Conservation (phyloP, 208 protist species). For the Crithidia brevicula region DNA sequence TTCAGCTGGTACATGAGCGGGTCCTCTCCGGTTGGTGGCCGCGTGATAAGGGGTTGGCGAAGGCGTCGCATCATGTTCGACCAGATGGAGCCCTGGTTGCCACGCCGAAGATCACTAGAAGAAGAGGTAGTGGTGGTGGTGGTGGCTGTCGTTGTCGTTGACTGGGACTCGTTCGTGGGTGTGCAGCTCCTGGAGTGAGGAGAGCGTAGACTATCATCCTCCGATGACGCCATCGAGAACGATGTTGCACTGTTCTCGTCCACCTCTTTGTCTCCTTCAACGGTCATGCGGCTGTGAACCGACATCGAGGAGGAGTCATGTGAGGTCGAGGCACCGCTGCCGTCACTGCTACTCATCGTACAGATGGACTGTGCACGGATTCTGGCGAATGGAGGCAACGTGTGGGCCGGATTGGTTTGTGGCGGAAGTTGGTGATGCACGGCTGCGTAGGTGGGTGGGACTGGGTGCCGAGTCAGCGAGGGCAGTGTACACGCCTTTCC, state of each 20-base stretch:
- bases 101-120: background rate
- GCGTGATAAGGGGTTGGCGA: background rate
- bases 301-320: background rate
- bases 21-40: background rate
- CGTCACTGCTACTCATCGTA: background rate
- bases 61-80: constrained; percentile 6
- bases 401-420: background rate
- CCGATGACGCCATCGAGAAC: too few relatives aligned
- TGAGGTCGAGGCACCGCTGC: background rate
- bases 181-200: background rate
- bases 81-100: background rate
- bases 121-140: background rate
- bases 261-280: background rate
- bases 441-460: background rate
- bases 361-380: too few relatives aligned
- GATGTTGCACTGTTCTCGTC: background rate
- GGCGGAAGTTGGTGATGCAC: background rate
- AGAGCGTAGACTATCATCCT: too few relatives aligned
- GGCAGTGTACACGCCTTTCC: background rate
- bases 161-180: background rate
- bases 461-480: background rate
- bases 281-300: background rate
- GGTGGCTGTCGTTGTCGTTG: background rate
- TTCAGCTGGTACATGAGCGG: background rate
- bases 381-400: too few relatives aligned